phyloP scores from a whole-genome alignment of 2,329 filamentous ascomycete species.

The Cladosporium oxysporum region DNA sequence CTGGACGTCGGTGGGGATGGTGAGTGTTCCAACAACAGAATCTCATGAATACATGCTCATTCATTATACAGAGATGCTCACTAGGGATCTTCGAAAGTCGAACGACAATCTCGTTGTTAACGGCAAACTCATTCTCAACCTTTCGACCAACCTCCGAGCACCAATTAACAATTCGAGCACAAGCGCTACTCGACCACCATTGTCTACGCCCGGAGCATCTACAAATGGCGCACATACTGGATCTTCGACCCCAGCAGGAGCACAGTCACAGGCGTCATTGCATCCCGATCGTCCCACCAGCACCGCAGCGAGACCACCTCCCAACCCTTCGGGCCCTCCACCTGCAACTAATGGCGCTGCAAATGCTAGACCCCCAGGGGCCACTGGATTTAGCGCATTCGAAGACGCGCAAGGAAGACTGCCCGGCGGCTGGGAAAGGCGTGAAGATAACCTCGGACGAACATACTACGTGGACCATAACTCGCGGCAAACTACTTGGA shows the following conservation, averaged over 20 bases:
- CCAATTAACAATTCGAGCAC: conserved; percentile 61
- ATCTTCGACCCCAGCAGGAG: conserved; percentile 43
- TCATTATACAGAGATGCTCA: conserved; percentile 77
- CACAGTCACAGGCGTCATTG: conserved; percentile 40
- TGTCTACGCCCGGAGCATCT: conserved; percentile 37
- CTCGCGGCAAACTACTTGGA: conserved; percentile 95
- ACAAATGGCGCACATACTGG: conserved; percentile 40
- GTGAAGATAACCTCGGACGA: conserved; percentile 90
- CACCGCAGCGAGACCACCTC: conserved; percentile 29
- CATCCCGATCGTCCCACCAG: conserved; percentile 32
- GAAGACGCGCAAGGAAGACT: conserved; percentile 93
- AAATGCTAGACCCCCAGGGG: conserved; percentile 44
- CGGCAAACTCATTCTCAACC: conserved; percentile 93
- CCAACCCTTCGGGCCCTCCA: conserved; percentile 27
- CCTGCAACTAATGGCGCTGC: conserved; percentile 29
- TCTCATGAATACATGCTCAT: conserved; percentile 24
- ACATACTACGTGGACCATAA: conserved; percentile 99
- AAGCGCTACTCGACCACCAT: conserved; percentile 43
- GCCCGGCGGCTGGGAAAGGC: conserved; percentile 91
- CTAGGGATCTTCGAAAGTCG: conserved; percentile 93
- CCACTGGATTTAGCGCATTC: conserved; percentile 76
- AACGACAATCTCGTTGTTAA: conserved; percentile 98
- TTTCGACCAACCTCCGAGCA: conserved; percentile 82
- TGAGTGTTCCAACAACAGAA: conserved; percentile 50
- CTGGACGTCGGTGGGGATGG: conserved; percentile 87